These are phyloP conservation scores for Solanum medicagineum DNA, from an alignment of 257 asterid genomes.

Conservation along the genomic window DNA sequence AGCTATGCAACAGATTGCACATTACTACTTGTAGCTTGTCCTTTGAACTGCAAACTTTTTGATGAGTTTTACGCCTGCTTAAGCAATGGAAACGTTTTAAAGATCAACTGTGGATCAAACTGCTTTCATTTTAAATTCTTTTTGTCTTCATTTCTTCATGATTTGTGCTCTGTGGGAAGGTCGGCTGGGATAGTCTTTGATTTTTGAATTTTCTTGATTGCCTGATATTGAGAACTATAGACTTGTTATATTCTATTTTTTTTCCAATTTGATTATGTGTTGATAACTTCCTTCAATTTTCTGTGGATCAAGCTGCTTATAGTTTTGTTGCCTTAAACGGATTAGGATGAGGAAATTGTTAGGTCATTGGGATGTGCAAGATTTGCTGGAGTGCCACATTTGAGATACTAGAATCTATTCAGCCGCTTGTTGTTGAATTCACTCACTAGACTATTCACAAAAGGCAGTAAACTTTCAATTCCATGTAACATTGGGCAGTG, in stretches of 20 bases:
- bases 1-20: neutral
- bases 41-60: neutral
- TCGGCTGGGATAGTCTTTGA: neutral
- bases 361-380: slow-evolving; percentile 4
- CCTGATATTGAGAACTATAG: neutral
- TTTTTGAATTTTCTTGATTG: neutral
- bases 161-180: neutral
- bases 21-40: neutral
- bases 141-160: neutral
- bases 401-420: slow-evolving; percentile 4
- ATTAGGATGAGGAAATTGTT: slow-evolving; percentile 8
- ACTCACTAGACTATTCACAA: neutral
- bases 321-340: slow-evolving; percentile 8
- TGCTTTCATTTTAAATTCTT: neutral
- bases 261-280: neutral
- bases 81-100: neutral
- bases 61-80: neutral
- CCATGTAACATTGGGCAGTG: neutral
- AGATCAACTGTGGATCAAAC: neutral
- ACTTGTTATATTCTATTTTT: neutral
- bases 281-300: neutral
- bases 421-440: neutral
- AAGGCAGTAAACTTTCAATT: neutral
- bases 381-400: neutral
- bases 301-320: neutral